Conservation (phyloP, 2,329 filamentous ascomycete genomes). For the Leptographium radiaticola region DNA sequence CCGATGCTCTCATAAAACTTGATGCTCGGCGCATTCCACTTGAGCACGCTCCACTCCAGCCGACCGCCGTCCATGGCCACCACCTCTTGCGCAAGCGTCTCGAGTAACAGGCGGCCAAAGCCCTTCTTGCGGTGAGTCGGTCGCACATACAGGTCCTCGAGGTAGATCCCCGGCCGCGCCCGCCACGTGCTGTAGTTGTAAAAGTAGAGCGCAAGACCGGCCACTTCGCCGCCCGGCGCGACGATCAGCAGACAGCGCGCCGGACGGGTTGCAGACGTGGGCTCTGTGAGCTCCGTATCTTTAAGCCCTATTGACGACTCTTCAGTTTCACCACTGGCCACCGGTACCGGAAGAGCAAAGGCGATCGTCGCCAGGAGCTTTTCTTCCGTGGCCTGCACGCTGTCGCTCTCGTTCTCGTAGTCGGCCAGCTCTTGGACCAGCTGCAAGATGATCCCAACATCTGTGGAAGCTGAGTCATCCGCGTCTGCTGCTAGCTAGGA, state of each 20-base stretch:
- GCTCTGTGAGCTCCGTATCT: constrained; percentile 29
- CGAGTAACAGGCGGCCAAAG: constrained; percentile 66
- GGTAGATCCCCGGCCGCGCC: constrained; percentile 73
- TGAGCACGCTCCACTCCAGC: constrained; percentile 82
- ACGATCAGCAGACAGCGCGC: constrained; percentile 64
- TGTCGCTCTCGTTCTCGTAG: constrained; percentile 67
- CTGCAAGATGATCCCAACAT: constrained; percentile 66
- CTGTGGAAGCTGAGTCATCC: constrained; percentile 29
- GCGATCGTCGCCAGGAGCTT: constrained; percentile 64
- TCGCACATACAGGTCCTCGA: constrained; percentile 85
- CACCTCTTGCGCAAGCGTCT: constrained; percentile 67
- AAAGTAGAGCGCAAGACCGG: constrained; percentile 82
- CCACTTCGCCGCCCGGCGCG: constrained; percentile 32
- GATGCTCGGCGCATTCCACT: constrained; percentile 87
- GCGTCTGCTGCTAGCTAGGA: not conserved
- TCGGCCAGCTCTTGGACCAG: constrained; percentile 77
- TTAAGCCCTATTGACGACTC: constrained; percentile 14
- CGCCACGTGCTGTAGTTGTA: constrained; percentile 96
- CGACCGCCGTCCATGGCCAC: constrained; percentile 57
- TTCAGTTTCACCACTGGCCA: too few species aligned
- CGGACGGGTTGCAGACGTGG: constrained; percentile 43
- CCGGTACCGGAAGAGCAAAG: constrained; percentile 37
- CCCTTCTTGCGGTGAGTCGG: constrained; percentile 58
- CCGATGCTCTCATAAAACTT: constrained; percentile 69
- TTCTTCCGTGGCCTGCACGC: constrained; percentile 66